Percentiles rank a stretch among this genome's conserved stretches.
Evolutionary conservation across 2,329 filamentous ascomycete species (phyloP).

Genomic region (Ophiocordyceps sinensis): DNA sequence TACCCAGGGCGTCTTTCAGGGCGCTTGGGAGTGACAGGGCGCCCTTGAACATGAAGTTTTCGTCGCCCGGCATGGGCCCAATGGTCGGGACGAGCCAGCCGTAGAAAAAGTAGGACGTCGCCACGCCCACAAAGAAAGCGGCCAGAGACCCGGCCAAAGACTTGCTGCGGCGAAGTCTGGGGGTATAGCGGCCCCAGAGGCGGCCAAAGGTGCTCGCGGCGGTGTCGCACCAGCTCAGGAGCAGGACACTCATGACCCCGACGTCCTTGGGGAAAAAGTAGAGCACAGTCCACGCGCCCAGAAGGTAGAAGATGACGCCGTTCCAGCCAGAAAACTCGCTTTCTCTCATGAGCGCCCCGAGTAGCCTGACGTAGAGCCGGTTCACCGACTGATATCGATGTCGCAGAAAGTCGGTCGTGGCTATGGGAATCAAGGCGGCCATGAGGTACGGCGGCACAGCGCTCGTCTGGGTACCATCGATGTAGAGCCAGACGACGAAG

Average conservation of each 20-base stretch:
- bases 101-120: conserved; percentile 77
- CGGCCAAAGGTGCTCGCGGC: conserved; percentile 90
- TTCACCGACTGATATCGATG: conserved; percentile 75
- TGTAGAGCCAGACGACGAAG: conserved; percentile 76
- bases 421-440: conserved; percentile 68
- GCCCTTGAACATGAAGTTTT: conserved; percentile 65
- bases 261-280: conserved; percentile 88
- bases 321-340: conserved; percentile 91
- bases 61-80: conserved; percentile 54
- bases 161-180: conserved; percentile 72
- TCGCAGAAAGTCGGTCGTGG: conserved; percentile 65
- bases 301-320: conserved; percentile 90
- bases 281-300: conserved; percentile 78
- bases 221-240: conserved; percentile 96
- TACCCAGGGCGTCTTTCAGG: conserved; percentile 44
- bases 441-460: conserved; percentile 78
- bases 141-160: conserved; percentile 80
- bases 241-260: conserved; percentile 72
- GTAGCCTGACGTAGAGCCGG: conserved; percentile 64
- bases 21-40: conserved; percentile 52
- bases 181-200: conserved; percentile 79
- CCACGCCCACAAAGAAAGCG: conserved; percentile 69
- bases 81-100: conserved; percentile 62
- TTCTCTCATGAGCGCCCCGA: conserved; percentile 93
- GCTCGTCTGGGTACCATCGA: conserved; percentile 58